Base-by-base conservation (phyloP, 129 eudicot species). In the Pittosporum tobira region DNA sequence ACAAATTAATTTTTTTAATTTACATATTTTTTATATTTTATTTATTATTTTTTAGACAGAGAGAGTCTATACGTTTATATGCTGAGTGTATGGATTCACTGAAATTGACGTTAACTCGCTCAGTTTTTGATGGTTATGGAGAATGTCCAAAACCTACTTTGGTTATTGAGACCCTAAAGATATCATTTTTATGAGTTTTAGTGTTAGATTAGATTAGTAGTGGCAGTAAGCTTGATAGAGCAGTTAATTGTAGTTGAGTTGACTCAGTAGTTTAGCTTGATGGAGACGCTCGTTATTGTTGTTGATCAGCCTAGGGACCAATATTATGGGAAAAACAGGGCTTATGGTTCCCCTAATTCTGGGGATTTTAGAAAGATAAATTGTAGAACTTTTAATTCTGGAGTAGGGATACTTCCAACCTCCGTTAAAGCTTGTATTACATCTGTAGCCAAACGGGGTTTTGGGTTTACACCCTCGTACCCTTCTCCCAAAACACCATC, bases 251-350 rank as follows among this genome's bases (percentile, higher is more conserved):
- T 23, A 50, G 55, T 62, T 52, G 13, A 29, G 63, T 28, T 28
- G 51, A 28, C 25, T 54, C 28, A 25, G 51, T 60, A 48, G 64
- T n/a, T 71, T 57, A 62, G 36, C 4, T 65, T 52, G 34, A 88
- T 84, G 95, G 93, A 85, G 76, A 79, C 97, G 38, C 77, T 88
- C 63, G n/a, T n/a, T n/a, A 74, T 85, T 30, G 85, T 66, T 50
- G 80, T 76, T 70, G 81, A 77, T 61, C 88, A 82, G 49, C 81
- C 81, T 49, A 71, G 78, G 67, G 72, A 78, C 64, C 91, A 83
- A 43, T 80, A 62, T 20, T 48, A 73, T 62, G 49, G 81, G 20
- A 70, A 77, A 53, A 71, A 70, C 31, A 75, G 72, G 62, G 67
- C 48, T 15, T 62, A 63, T 40, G 70, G 80, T 3, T 70, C 84